phyloP scores from a whole-genome alignment of 345 rosid species.

The Eutrema yunnanense region DNA sequence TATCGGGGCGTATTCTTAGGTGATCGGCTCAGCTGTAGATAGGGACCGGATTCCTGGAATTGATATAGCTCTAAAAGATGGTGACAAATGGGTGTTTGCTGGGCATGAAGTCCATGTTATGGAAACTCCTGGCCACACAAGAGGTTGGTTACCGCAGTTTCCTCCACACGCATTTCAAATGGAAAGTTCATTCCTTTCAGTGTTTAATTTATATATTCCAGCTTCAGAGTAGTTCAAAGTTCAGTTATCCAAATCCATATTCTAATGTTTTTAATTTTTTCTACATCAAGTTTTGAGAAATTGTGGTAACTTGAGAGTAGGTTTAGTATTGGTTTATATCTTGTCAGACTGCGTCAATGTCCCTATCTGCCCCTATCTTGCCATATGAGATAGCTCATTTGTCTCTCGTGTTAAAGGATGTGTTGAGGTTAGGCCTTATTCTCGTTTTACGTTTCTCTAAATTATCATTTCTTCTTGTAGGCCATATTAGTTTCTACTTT shows the following conservation, averaged over 20 bases:
- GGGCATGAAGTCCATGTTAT: constrained; percentile 77
- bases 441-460: neutral
- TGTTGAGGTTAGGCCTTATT: neutral
- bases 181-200: neutral
- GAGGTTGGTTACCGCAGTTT: constrained; percentile 36
- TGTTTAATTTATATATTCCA: neutral
- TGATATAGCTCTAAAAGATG: constrained; percentile 68
- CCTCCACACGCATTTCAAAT: neutral
- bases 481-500: constrained; percentile 86
- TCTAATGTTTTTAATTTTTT: neutral
- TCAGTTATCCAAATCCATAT: neutral
- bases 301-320: neutral
- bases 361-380: neutral
- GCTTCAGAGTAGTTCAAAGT: neutral
- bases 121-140: constrained; percentile 89
- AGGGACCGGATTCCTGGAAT: constrained; percentile 80
- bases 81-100: constrained; percentile 91
- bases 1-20: constrained; percentile 32
- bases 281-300: neutral
- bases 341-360: neutral
- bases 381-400: neutral
- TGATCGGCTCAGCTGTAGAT: constrained; percentile 69
- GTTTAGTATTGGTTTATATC: neutral
- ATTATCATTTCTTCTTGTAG: constrained; percentile 30
- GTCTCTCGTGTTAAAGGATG: neutral